Evolutionary conservation across 768 basidiomycete species (phyloP).

Genomic region (Leccinum variicolor): DNA sequence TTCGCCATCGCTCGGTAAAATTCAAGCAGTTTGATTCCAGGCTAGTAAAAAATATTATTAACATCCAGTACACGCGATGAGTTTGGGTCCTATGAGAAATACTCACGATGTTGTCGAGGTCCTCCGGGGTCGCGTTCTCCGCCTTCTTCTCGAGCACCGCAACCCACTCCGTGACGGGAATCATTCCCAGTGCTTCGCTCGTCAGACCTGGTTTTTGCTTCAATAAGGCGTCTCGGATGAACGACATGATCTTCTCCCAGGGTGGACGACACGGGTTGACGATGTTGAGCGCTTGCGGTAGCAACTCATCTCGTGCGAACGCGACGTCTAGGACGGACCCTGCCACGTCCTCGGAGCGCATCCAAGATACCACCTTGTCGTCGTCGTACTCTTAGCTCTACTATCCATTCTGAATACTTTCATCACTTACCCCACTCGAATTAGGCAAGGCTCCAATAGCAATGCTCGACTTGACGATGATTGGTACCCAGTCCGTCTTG

Average conservation of each 20-base stretch:
- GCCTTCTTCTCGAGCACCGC: constrained; percentile 23
- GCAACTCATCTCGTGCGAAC: constrained; percentile 9
- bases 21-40: constrained; percentile 31
- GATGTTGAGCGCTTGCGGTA: constrained; percentile 32
- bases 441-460: constrained; percentile 26
- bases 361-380: constrained; percentile 32
- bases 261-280: constrained; percentile 36
- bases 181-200: constrained; percentile 13
- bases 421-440: constrained; percentile 33
- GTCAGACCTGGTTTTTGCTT: constrained; percentile 7
- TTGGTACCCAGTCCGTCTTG: constrained; percentile 35
- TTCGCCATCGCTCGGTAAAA: constrained; percentile 23
- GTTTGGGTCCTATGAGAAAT: not conserved
- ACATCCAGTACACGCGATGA: not conserved
- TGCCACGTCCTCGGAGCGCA: constrained; percentile 36
- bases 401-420: not conserved
- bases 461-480: constrained; percentile 32
- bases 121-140: constrained; percentile 8
- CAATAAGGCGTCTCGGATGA: constrained; percentile 18
- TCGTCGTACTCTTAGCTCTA: not conserved
- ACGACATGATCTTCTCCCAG: constrained; percentile 28
- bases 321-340: constrained; percentile 32
- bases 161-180: constrained; percentile 32
- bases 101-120: constrained; percentile 7
- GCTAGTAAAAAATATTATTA: constrained; percentile 13